Evolutionary conservation across 2,329 filamentous ascomycete species (phyloP).

Genomic region (Daldinia sp.): DNA sequence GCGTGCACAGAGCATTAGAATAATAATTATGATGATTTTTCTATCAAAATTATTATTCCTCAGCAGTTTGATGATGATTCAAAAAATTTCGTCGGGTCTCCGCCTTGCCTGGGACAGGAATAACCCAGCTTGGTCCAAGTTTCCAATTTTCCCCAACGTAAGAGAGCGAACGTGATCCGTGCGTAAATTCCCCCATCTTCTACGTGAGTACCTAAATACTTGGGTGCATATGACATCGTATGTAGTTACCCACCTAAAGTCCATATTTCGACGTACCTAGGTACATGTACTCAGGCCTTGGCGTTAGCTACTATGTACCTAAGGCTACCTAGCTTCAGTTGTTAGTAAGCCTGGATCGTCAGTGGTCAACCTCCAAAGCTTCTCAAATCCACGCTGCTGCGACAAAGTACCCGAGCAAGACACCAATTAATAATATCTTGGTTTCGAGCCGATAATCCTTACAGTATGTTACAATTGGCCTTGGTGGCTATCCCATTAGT

Average conservation of each 20-base stretch:
- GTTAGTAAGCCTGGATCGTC: conserved; percentile 39
- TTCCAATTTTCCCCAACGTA: conserved; percentile 6
- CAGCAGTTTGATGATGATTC: conserved; percentile 56
- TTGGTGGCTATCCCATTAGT: background rate
- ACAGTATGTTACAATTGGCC: conserved; percentile 46
- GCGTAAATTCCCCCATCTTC: conserved; percentile 15
- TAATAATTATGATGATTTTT: conserved; percentile 56
- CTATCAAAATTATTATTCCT: conserved; percentile 53
- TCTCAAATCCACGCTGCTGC: conserved; percentile 6
- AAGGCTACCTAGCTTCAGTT: conserved; percentile 4
- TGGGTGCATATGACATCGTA: background rate
- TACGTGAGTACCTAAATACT: background rate
- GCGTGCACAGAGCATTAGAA: conserved; percentile 62
- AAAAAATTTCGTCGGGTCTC: conserved; percentile 47
- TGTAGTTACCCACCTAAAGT: conserved; percentile 5
- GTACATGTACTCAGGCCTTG: too few species aligned
- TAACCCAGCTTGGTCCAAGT: conserved; percentile 32
- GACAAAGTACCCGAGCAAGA: conserved; percentile 34
- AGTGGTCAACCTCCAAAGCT: conserved; percentile 40
- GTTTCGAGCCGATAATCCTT: conserved; percentile 43
- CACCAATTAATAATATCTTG: conserved; percentile 47
- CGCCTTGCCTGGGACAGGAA: conserved; percentile 36
- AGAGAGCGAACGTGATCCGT: conserved; percentile 18
- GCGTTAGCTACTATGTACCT: background rate
- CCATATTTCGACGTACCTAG: background rate